Evolutionary conservation across 1,284 basidiomycete species (phyloP), one percentile per base, ranked within the genome.

Genomic region (Bondarzewia mesenterica): DNA sequence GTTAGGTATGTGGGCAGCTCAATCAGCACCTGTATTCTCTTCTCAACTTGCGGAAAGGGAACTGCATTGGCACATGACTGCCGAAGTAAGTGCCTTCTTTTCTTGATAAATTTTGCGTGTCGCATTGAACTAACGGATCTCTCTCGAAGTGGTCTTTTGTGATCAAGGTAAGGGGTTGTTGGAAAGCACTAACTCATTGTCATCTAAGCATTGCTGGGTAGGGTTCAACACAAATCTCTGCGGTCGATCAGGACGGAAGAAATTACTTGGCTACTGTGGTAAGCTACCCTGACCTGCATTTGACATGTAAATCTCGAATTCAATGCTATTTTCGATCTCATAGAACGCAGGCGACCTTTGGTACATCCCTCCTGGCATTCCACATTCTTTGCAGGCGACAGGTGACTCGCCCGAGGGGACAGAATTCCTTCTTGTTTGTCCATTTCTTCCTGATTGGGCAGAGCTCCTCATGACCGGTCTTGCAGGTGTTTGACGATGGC

Each of bases 51-150:
- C 52, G 82, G 83, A 18, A 83, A 89, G 60, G n/a, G n/a, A n/a
- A n/a, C 69, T 87, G 25, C 85, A 87, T 57, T 86, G 85, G 84
- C 84, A 89, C 60, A 75, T 70, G 48, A 79, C 77, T 3, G 69
- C 77, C 25, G 85, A 88, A 69, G 79, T 79, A 60, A 15, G 16
- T 40, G 10, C 38, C 16, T 40, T 40, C 8, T 16, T 18, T 18
- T 0, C 1, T 4, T 32, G 29, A 12, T 32, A 10, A 7, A 12
- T 32, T n/a, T 32, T 10, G 20, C 10, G 10, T 51, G 64, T 51
- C n/a, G 15, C n/a, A 16, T 6, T 43, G 42, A 18, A 29, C 18
- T 2, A 43, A 6, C 10, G 42, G 25, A 25, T 27, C n/a, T 1
- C 1, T 44, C 16, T 25, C 12, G 3, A 38, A 81, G 75, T 85